Evolutionary conservation across 2,329 filamentous ascomycete species (phyloP).

Genomic region (Botrytis byssoidea): DNA sequence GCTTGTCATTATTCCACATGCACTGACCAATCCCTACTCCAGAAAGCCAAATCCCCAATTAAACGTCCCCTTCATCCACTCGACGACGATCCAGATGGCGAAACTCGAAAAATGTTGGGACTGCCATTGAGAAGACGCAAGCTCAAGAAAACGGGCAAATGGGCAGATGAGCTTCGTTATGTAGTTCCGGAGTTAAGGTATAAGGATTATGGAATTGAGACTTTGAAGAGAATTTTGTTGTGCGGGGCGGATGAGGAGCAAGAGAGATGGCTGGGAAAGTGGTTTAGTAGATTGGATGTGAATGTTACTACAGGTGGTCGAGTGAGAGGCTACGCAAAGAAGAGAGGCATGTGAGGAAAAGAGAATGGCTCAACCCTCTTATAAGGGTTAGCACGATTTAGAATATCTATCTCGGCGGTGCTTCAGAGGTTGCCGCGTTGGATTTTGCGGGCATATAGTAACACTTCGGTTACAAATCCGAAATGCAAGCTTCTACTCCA

Average conservation of each 20-base stretch:
- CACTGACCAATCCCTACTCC: background rate
- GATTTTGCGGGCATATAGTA: background rate
- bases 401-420: background rate
- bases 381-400: background rate
- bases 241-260: constrained; percentile 8
- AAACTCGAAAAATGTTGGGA: constrained; percentile 13
- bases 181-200: constrained; percentile 4
- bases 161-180: background rate
- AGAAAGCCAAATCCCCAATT: background rate
- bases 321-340: background rate
- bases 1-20: background rate
- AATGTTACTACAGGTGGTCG: background rate
- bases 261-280: background rate
- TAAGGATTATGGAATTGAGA: background rate
- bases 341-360: background rate
- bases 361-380: background rate
- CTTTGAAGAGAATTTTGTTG: constrained; percentile 6
- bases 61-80: background rate
- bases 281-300: constrained; percentile 3
- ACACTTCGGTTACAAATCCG: background rate
- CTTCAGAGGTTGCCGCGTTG: background rate
- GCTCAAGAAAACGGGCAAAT: constrained; percentile 11
- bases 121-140: constrained; percentile 15
- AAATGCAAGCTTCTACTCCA: background rate
- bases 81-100: constrained; percentile 16